These are phyloP conservation scores for Termitomyces sp. DNA, from an alignment of 768 basidiomycete genomes.

Conservation along the genomic window DNA sequence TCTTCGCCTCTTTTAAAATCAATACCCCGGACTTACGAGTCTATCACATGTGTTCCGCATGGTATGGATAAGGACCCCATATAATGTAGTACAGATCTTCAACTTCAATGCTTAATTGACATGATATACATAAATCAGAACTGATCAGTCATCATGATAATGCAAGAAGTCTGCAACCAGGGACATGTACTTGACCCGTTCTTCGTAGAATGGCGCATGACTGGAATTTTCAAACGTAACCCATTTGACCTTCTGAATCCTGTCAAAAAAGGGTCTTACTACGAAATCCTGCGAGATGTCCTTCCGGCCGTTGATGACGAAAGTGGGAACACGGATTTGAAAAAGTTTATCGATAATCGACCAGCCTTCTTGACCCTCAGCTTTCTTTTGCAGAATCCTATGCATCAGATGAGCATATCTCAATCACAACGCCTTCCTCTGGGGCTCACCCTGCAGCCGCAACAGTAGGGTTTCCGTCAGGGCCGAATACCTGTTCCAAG, in stretches of 20 bases:
- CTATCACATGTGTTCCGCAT: not conserved
- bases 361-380: conserved; percentile 24
- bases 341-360: conserved; percentile 36
- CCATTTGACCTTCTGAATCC: conserved; percentile 37
- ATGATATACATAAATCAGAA: not conserved
- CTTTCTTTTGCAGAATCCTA: conserved; percentile 18
- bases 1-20: not conserved
- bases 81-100: not conserved
- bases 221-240: conserved; percentile 36
- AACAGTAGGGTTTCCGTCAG: conserved; percentile 21
- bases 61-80: not conserved
- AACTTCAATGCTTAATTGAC: not conserved
- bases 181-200: conserved; percentile 33
- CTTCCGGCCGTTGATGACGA: conserved; percentile 36
- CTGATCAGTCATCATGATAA: too few species aligned
- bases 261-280: conserved; percentile 30
- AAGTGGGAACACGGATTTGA: conserved; percentile 30
- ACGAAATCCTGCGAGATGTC: conserved; percentile 37
- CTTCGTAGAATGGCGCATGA: conserved; percentile 40
- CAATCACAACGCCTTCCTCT: not conserved
- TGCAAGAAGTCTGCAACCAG: conserved; percentile 27
- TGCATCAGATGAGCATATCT: not conserved
- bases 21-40: not conserved
- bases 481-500: conserved; percentile 14
- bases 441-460: conserved; percentile 2